These are phyloP conservation scores for Bruguiera hainesii DNA, from an alignment of 441 rosid species.

Conservation along the genomic window DNA sequence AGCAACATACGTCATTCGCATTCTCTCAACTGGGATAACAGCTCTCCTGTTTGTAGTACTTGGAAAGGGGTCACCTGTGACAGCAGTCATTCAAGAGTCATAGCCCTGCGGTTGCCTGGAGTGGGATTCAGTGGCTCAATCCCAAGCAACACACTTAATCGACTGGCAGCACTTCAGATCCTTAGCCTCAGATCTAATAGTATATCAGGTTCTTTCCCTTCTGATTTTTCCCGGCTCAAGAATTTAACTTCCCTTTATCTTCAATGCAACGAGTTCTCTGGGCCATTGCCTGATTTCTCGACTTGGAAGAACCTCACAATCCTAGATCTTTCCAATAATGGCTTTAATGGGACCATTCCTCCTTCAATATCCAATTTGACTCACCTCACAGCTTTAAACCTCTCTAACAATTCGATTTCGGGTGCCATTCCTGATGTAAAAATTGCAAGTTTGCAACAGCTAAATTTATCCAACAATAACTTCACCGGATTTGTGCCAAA, in stretches of 20 bases:
- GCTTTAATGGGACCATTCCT: slow-evolving; percentile 70
- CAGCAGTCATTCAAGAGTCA: slow-evolving; percentile 49
- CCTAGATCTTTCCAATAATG: slow-evolving; percentile 58
- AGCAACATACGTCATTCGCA: slow-evolving; percentile 37
- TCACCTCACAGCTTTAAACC: slow-evolving; percentile 46
- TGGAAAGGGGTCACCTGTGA: slow-evolving; percentile 87
- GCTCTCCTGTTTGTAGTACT: slow-evolving; percentile 41
- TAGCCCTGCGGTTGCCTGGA: slow-evolving; percentile 56
- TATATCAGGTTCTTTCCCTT: slow-evolving; percentile 66
- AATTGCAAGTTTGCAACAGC: slow-evolving; percentile 45
- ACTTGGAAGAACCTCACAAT: slow-evolving; percentile 58
- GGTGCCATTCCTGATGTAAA: slow-evolving; percentile 67
- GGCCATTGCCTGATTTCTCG: slow-evolving; percentile 69
- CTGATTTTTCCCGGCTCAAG: slow-evolving; percentile 50
- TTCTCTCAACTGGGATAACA: slow-evolving; percentile 48
- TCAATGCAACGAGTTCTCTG: slow-evolving; percentile 58
- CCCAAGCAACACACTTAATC: slow-evolving; percentile 62
- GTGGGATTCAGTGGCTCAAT: slow-evolving; percentile 50
- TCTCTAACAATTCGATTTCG: slow-evolving; percentile 67
- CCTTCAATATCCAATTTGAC: slow-evolving; percentile 51
- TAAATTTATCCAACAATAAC: slow-evolving; percentile 65
- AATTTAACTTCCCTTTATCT: slow-evolving; percentile 56
- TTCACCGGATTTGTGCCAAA: slow-evolving; percentile 61
- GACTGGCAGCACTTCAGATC: slow-evolving; percentile 55
- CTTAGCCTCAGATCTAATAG: slow-evolving; percentile 69